Evolutionary conservation across 495 filamentous ascomycete genomes (phyloP).

Genomic region (Bryoglossum gracile): DNA sequence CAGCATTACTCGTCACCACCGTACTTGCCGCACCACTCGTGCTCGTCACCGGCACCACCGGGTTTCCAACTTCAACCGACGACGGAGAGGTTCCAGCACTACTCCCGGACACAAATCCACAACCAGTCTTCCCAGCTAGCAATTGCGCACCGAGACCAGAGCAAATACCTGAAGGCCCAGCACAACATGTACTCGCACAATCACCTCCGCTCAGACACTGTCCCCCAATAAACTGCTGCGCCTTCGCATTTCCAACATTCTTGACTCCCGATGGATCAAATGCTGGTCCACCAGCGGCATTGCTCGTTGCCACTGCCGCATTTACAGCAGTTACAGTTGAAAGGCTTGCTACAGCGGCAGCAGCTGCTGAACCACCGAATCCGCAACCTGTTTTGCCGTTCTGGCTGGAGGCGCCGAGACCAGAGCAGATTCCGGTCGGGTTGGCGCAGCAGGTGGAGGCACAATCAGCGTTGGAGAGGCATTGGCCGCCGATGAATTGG

Average conservation of each 20-base stretch:
- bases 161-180: constrained; percentile 25
- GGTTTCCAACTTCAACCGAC: neutral
- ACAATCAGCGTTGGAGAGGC: constrained; percentile 30
- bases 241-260: constrained; percentile 32
- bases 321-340: neutral
- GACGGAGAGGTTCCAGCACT: neutral
- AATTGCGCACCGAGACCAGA: constrained; percentile 32
- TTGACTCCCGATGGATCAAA: constrained; percentile 29
- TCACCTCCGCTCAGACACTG: constrained; percentile 29
- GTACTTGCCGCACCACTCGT: neutral
- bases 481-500: constrained; percentile 35
- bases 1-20: neutral
- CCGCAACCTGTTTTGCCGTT: constrained; percentile 42
- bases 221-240: constrained; percentile 32
- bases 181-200: constrained; percentile 30
- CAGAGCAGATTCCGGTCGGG: constrained; percentile 27
- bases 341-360: neutral
- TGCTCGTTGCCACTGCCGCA: neutral
- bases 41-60: neutral
- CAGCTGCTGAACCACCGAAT: constrained; percentile 22
- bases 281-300: constrained; percentile 4
- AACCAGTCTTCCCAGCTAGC: constrained; percentile 40
- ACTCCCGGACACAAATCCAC: constrained; percentile 32
- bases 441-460: constrained; percentile 29
- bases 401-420: constrained; percentile 32